Evolutionary conservation across 208 protist genomes (phyloP), one percentile per base, ranked within the genome.

Genomic region (Acanthamoeba healyi): DNA sequence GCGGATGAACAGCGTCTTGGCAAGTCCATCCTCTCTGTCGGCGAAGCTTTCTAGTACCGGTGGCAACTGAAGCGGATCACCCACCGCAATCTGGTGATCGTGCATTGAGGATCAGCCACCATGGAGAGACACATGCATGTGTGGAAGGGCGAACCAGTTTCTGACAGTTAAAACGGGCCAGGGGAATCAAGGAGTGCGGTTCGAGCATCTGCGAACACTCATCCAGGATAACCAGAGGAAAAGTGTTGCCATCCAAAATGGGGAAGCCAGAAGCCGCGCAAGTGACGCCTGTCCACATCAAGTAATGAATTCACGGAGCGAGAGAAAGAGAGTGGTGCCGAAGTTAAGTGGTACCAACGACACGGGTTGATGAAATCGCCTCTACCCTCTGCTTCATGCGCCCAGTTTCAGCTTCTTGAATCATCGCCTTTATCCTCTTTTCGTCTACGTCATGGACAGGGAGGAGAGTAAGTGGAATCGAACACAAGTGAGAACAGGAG

Each of bases 151-250:
- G 92, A 29, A 96, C 56, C 17, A 97, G 38, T 79, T 77, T 70
- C 65, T 96, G 15, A 46, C 94, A 96, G 19, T 72, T 40, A 70
- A 96, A 97, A 12, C 90, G 82, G 19, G 61, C 77, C 1, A 98
- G 58, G 6, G 97, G 97, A n/a, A 98, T 40, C 26, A 98, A 81
- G 1, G 95, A 87, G 4, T 96, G 34, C 19, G 98, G 97, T 67
- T 98, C 98, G 3, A 96, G 82, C 82, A 98, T 98, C 63, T 98
- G 98, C 6, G 38, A 94, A 77, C 95, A 96, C 79, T 98, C 98
- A 84, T 98, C 98, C 0, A 98, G 54, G 46, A 98, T 92, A 5
- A 98, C 46, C 40, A 98, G 95, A 2, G 96, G 94, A 95, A 98
- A 98, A 9, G 58, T 40, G 32, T 94, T 42, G 49, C 67, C 74